Evolutionary conservation across 2,329 filamentous ascomycete genomes (phyloP), one percentile per base, ranked within the genome.

Genomic region (Xylaria sp.): DNA sequence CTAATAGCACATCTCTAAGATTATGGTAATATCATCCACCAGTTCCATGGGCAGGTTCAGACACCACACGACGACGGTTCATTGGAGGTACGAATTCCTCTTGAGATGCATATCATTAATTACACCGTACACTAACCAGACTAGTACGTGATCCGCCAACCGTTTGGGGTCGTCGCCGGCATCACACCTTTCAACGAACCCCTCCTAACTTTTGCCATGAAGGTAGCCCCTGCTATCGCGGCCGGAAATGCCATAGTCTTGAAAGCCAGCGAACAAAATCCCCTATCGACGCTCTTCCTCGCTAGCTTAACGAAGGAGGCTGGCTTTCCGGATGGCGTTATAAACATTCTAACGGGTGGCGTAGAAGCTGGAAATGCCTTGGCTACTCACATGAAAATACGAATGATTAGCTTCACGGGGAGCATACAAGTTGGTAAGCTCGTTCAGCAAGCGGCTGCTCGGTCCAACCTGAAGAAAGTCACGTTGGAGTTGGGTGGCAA

Each of bases 131-230:
- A 47, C 54, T 70, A 34, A 68, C 9, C 12, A 7, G 21, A 39
- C 21, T 6, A 70, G 59, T 74, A 73, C 30, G 64, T 71, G 30
- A 71, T 74, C 17, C 71, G 72, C n/a, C 89, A 95, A 79, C 92
- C 93, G 1, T 82, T 95, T 39, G 93, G 93, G 47, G 92, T 96
- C 0, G 92, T 92, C 72, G 92, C 87, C 12, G 85, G 86, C 79
- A 94, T 94, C 71, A 93, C 93, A 21, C 92, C 92, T 8, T 95
- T 92, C 91, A 95, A 95, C 78, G 93, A 91, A 72, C 92, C 93
- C 1, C 83, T 95, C 1, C 84, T 85, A 21, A 94, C 94, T 88
- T 90, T 91, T 17, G 89, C 89, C 4, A 92, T 91, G 90, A 93
- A 93, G 77, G 84, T 94, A 71, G 92, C 90, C 21, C 92, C 92